Evolutionary conservation across 1,284 basidiomycete genomes (phyloP).

Genomic region (Sporisorium exsertum): DNA sequence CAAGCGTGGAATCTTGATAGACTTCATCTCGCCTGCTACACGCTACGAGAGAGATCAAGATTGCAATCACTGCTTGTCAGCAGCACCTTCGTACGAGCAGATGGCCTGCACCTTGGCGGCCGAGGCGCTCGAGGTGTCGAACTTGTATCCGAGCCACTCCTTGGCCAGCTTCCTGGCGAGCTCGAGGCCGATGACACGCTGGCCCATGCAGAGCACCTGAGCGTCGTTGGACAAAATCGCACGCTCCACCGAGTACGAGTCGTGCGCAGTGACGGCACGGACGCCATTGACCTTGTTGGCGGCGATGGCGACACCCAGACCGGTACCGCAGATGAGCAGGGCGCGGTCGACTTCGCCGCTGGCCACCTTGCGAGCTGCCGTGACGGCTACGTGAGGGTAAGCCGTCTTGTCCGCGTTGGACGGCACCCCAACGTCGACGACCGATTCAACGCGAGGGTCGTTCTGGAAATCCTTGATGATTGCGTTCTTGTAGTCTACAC

Average conservation of each 20-base stretch:
- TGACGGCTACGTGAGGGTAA: slow-evolving; percentile 71
- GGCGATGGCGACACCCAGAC: slow-evolving; percentile 71
- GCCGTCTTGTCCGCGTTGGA: slow-evolving; percentile 68
- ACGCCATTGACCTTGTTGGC: slow-evolving; percentile 71
- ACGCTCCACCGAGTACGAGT: slow-evolving; percentile 71
- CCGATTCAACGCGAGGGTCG: slow-evolving; percentile 56
- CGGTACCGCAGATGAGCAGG: slow-evolving; percentile 71
- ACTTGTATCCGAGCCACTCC: slow-evolving; percentile 71
- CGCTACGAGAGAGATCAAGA: too few relatives aligned
- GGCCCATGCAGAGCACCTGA: slow-evolving; percentile 72
- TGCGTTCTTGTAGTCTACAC: slow-evolving; percentile 62
- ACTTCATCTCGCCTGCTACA: not conserved
- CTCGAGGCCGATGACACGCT: slow-evolving; percentile 71
- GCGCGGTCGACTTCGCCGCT: slow-evolving; percentile 71
- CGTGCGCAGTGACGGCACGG: slow-evolving; percentile 71
- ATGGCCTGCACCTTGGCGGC: slow-evolving; percentile 71
- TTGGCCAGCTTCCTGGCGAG: slow-evolving; percentile 70
- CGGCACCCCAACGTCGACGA: slow-evolving; percentile 59
- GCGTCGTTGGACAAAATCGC: slow-evolving; percentile 71
- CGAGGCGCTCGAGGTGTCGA: slow-evolving; percentile 69
- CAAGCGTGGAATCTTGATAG: not conserved
- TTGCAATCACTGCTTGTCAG: slow-evolving; percentile 39
- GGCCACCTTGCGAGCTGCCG: slow-evolving; percentile 70
- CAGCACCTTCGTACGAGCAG: slow-evolving; percentile 48
- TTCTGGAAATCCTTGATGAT: slow-evolving; percentile 54